Evolutionary conservation across 441 rosid genomes (phyloP).

Genomic region (Populus tomentosa): DNA sequence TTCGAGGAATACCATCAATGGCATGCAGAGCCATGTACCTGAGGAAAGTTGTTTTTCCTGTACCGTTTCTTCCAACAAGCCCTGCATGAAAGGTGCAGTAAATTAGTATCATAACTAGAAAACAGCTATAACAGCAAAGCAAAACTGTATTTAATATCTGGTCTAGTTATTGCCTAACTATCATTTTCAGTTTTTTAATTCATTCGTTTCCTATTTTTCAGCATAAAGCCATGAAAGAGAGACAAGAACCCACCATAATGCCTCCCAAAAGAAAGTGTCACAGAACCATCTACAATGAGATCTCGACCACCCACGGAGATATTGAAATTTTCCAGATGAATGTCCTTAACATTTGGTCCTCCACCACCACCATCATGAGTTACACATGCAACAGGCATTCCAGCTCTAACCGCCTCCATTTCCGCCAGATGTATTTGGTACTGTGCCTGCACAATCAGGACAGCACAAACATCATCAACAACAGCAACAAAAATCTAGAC

Average conservation of each 20-base stretch:
- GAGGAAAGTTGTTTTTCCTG: conserved; percentile 95
- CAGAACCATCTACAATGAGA: conserved; percentile 82
- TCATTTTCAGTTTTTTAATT: neutral
- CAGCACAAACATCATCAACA: neutral
- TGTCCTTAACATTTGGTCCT: conserved; percentile 78
- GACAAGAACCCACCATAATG: conserved; percentile 70
- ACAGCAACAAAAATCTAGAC: neutral
- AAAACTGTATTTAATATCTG: neutral
- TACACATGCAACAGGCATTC: conserved; percentile 87
- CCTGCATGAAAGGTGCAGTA: conserved; percentile 44
- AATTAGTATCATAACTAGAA: conserved; percentile 1
- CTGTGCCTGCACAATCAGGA: conserved; percentile 53
- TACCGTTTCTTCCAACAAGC: conserved; percentile 97
- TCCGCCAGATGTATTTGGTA: conserved; percentile 88
- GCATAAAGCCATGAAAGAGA: neutral
- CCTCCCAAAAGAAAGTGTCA: conserved; percentile 91
- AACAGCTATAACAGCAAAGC: neutral
- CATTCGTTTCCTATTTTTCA: conserved; percentile 11
- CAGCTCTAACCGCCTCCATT: conserved; percentile 91
- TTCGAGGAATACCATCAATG: conserved; percentile 91
- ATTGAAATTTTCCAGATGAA: conserved; percentile 88
- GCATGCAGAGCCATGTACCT: conserved; percentile 99
- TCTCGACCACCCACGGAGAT: conserved; percentile 97
- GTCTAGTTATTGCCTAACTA: neutral
- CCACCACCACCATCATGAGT: conserved; percentile 73